These are phyloP conservation scores for Aspergillus funiculosus DNA, from an alignment of 495 filamentous ascomycete genomes.

Conservation along the genomic window DNA sequence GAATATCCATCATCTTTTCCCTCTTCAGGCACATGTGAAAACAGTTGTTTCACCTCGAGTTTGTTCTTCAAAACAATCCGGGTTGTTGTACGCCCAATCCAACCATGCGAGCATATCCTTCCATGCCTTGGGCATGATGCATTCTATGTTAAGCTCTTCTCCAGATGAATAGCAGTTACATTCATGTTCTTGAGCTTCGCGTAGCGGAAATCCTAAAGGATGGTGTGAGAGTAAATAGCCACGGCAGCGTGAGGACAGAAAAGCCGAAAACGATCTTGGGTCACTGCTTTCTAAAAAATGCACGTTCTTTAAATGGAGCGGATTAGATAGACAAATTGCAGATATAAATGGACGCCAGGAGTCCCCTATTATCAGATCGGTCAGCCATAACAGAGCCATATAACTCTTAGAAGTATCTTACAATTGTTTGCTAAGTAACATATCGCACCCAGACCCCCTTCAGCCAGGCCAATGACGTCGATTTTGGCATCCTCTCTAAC, in stretches of 20 bases:
- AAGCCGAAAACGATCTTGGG: conserved; percentile 28
- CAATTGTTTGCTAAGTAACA: conserved; percentile 54
- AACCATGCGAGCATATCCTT: conserved; percentile 40
- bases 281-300: conserved; percentile 18
- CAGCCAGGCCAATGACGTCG: conserved; percentile 59
- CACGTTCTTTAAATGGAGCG: conserved; percentile 20
- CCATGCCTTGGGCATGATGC: conserved; percentile 39
- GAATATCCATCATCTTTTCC: too few species aligned
- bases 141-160: conserved; percentile 34
- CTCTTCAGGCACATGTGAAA: background rate
- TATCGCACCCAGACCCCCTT: conserved; percentile 49
- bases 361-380: conserved; percentile 25
- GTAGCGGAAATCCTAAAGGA: conserved; percentile 43
- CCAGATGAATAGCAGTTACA: conserved; percentile 48
- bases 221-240: conserved; percentile 52
- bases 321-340: conserved; percentile 32
- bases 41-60: conserved; percentile 12
- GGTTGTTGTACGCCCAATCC: conserved; percentile 28
- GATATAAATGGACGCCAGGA: conserved; percentile 31
- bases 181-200: conserved; percentile 33
- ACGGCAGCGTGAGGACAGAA: conserved; percentile 49
- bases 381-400: background rate
- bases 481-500: conserved; percentile 45
- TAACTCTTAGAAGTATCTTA: conserved; percentile 19
- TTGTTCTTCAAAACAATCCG: conserved; percentile 26